phyloP scores from a whole-genome alignment of 2,329 filamentous ascomycete genomes.

The Cryphonectria naterciae region DNA sequence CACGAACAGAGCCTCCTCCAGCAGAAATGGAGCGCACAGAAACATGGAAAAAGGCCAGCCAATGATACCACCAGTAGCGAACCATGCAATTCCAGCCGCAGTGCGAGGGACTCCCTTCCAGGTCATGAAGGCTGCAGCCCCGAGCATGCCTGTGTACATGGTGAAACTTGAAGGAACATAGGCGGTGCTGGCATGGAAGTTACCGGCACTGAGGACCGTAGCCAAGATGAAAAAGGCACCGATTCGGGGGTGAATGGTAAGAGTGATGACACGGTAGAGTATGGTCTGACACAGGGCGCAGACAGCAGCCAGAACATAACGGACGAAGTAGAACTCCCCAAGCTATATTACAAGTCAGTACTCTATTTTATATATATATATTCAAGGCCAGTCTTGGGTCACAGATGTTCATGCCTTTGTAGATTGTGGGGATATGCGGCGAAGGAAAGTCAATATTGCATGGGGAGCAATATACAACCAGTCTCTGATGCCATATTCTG shows the following conservation, averaged over 20 bases:
- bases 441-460: conserved; percentile 70
- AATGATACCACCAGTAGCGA: conserved; percentile 80
- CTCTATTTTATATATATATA: background rate
- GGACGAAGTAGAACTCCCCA: conserved; percentile 85
- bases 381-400: too few relatives aligned
- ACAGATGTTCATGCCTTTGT: conserved; percentile 53
- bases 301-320: conserved; percentile 71
- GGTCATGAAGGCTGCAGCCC: conserved; percentile 87
- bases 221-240: conserved; percentile 83
- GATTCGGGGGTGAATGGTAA: conserved; percentile 78
- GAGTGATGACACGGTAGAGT: conserved; percentile 77
- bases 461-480: conserved; percentile 90
- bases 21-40: conserved; percentile 76
- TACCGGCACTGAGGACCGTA: conserved; percentile 80
- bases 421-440: conserved; percentile 64
- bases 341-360: conserved; percentile 34
- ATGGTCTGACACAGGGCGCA: conserved; percentile 84
- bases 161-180: conserved; percentile 94
- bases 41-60: conserved; percentile 95
- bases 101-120: conserved; percentile 81
- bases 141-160: conserved; percentile 92
- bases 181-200: conserved; percentile 87
- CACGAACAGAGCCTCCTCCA: conserved; percentile 69
- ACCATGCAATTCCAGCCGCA: conserved; percentile 85
- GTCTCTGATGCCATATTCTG: conserved; percentile 90